Base-by-base conservation (phyloP, 1,284 basidiomycete species). In the Sanghuangporus baumii region DNA sequence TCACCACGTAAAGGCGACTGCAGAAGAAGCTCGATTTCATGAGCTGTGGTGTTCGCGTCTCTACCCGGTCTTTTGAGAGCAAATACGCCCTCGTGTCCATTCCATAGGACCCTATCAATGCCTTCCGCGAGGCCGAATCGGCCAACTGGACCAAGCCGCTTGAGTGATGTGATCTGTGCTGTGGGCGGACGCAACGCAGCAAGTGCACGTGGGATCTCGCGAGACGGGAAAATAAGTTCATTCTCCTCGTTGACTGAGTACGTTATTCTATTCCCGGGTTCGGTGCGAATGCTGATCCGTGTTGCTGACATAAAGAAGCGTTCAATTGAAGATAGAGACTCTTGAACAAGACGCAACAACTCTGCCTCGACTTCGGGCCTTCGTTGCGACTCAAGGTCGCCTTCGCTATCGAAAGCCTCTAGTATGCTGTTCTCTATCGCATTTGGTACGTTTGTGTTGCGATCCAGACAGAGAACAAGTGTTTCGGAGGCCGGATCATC, bases 361-460 rank as follows among this genome's bases (percentile, higher is more conserved):
- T 60, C 26, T 4, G 16, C 34, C 23, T 55, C 51, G 8, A 43
- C 26, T 6, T 47, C 20, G 16, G 20, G 14, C 11, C 52, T 51
- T 34, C 34, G 31, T 26, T 60, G 20, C n/a, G 9, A 41, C 47
- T 31, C 26, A n/a, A 58, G 16, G 8, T 47, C 56, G 26, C 56
- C 56, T 16, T 58, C 56, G 41, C n/a, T 18, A 36, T 48, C 41
- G n/a, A 58, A 58, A 34, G 40, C 41, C 18, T 48, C 59, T n/a
- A 60, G 36, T 16, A 60, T 23, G 16, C 40, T 38, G 40, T 46
- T 60, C 59, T 60, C 59, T 16, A 60, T 40, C 23, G 59, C 59
- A 46, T 34, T 37, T 2, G 14, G 9, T 2, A 55, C 23, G n/a
- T 20, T 20, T 46, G 38, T 16, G 23, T 60, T 60, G 38, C 50